Evolutionary conservation across 2,329 filamentous ascomycete species (phyloP), one percentile per base, ranked within the genome.

Genomic region (Alternaria triticimaculans): DNA sequence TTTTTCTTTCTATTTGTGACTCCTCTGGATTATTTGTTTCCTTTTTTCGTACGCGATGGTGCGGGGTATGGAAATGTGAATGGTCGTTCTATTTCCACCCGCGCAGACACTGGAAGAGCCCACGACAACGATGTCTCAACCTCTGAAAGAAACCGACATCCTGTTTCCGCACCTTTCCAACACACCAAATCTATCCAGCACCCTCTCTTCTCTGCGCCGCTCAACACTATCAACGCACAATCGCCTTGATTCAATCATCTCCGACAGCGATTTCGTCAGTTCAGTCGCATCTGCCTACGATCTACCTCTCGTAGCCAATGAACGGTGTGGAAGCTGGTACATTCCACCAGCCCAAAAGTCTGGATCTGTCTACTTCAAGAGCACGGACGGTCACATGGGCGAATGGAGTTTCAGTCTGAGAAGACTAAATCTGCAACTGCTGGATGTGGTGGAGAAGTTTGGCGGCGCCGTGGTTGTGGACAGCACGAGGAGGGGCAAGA

Each of bases 241-340:
- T 82, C 91, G 95, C 15, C 88, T 99, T 12, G 82, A 83, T 28
- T 97, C 93, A 26, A 95, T 98, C 78, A 83, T 85, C 63, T 82
- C 86, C 26, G 96, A 98, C 79, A 90, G 93, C 9, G 78, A 79
- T 2, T 98, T 97, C 78, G 92, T 96, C 21, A 79, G 82, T 23
- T 77, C 83, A 8, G 89, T 93, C 0, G 86, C 87, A 1, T 77
- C 79, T 2, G 83, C 85, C 0, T 88, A 85, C 69, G 68, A 73
- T 4, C 83, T 95, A 2, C 93, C 94, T 0, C 83, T 98, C 2
- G 84, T 98, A 14, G 94, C 95, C 28, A 99, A 99, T 76, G 94
- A 98, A 83, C 88, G 96, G 63, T 98, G 96, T 78, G 96, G 96
- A 1, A 95, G 92, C 80, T 99, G 96, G 96, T 98, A 98, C 78